Conservation (phyloP, 495 filamentous ascomycete species). For the Neurospora intermedia region DNA sequence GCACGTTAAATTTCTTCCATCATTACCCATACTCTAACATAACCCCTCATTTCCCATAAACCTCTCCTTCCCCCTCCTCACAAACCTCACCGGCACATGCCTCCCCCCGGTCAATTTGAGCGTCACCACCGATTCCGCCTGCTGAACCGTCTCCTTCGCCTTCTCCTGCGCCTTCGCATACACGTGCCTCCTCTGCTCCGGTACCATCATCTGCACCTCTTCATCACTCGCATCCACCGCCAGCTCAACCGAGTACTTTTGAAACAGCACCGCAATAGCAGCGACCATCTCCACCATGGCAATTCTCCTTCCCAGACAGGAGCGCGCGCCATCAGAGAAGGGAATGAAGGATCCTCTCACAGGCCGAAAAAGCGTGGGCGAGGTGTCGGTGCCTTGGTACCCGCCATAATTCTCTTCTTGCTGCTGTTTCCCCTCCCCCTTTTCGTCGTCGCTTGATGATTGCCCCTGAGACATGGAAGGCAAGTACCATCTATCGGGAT, state of each 20-base stretch:
- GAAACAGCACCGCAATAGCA: slow-evolving; percentile 55
- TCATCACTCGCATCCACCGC: slow-evolving; percentile 47
- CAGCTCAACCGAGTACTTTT: slow-evolving; percentile 54
- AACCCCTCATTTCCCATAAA: slow-evolving; percentile 37
- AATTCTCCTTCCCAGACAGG: slow-evolving; percentile 60
- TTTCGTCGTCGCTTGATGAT: background rate
- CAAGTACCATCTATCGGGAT: slow-evolving; percentile 38
- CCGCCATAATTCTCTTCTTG: slow-evolving; percentile 46
- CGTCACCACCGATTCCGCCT: slow-evolving; percentile 46
- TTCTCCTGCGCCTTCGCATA: slow-evolving; percentile 45
- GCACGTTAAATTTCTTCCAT: background rate
- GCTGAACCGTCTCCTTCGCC: slow-evolving; percentile 31
- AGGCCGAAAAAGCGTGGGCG: slow-evolving; percentile 45
- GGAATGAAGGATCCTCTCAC: slow-evolving; percentile 57
- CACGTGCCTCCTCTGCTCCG: slow-evolving; percentile 33
- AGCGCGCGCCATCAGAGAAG: slow-evolving; percentile 60
- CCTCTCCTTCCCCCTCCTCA: slow-evolving; percentile 50
- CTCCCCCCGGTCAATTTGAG: slow-evolving; percentile 46
- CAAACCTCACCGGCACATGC: slow-evolving; percentile 49
- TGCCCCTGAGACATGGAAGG: background rate
- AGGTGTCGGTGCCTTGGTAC: slow-evolving; percentile 42
- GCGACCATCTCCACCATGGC: slow-evolving; percentile 69
- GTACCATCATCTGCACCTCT: slow-evolving; percentile 45
- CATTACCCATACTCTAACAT: background rate
- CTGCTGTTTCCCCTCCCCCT: slow-evolving; percentile 20